Evolutionary conservation across 2,329 filamentous ascomycete genomes (phyloP), one percentile per base, ranked within the genome.

Genomic region (Endothia cerciana): DNA sequence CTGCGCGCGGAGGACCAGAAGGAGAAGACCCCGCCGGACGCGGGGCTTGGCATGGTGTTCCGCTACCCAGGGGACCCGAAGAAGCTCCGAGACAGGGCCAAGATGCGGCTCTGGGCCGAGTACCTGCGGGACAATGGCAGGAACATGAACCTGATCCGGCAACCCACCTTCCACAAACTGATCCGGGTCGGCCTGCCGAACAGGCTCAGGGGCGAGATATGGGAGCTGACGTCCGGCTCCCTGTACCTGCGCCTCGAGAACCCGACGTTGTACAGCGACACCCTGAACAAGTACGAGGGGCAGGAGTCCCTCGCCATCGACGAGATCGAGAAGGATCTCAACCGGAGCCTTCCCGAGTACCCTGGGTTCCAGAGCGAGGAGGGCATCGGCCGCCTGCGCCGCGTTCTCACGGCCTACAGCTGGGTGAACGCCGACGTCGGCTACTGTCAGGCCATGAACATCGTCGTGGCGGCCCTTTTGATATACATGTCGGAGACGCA

Each of bases 371-470:
- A 99, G 79, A 97, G 91, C 74, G 91, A 97, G 76, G 94, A 97
- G 73, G 95, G 95, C 19, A 99, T 99, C 70, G 92, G 90, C 55
- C 87, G 95, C 25, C 82, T 99, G 69, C 89, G 95, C 67, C 87
- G 94, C 65, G 95, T 99, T 45, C 83, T 99, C 64, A 98, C 94
- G 1, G 95, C 95, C 4, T 99, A 99, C 81, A 97, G 94, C 79
- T 99, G 95, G 95, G 92, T 90, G 59, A 95, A 99, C 73, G 87
- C 92, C 62, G 93, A 97, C 70, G 94, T 99, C 64, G 95, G 95
- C 71, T 99, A 99, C 78, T 99, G 95, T 77, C 95, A 99, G 79
- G 95, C 95, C 69, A 99, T 99, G 95, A 99, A 99, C 77, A 99
- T 99, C 72, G 95, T 99, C 41, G 94, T 97, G 63, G 95, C 95